Conservation (phyloP, 208 protist species). For the Crithidia brevicula region DNA sequence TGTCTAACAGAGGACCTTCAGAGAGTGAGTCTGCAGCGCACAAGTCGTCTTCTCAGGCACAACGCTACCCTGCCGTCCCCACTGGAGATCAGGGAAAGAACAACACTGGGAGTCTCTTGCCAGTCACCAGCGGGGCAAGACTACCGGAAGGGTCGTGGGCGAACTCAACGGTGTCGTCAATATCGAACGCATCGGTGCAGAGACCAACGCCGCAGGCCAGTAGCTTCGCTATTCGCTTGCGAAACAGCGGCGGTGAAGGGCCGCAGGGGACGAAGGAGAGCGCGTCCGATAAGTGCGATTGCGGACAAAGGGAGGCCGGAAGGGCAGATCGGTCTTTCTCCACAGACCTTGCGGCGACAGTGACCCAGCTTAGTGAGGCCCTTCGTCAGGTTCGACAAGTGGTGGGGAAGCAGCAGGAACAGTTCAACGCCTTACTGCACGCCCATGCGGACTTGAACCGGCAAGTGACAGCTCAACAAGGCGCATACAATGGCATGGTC, state of each 20-base stretch:
- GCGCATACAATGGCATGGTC: slow-evolving; percentile 7
- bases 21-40: too few species aligned
- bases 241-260: background rate
- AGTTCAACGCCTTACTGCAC: slow-evolving; percentile 23
- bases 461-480: slow-evolving; percentile 23
- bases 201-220: slow-evolving; percentile 23
- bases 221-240: slow-evolving; percentile 35
- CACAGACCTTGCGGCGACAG: background rate
- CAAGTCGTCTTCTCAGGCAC: too few species aligned
- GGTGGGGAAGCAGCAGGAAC: slow-evolving; percentile 21
- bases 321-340: background rate
- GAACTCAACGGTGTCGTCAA: background rate
- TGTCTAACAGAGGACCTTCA: too few species aligned
- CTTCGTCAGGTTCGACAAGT: slow-evolving; percentile 16
- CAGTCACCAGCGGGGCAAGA: background rate
- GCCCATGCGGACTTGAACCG: slow-evolving; percentile 22
- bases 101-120: too few species aligned
- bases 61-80: too few species aligned
- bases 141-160: background rate
- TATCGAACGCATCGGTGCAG: background rate
- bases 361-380: slow-evolving; percentile 5
- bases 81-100: too few species aligned
- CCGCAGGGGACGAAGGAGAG: background rate
- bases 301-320: background rate
- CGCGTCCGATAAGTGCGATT: background rate